A percentile compares a stretch with the other conserved stretches of the same genome.
These are phyloP conservation scores for Pythium biforme DNA, from an alignment of 352 stramenopile species.

Conservation along the genomic window DNA sequence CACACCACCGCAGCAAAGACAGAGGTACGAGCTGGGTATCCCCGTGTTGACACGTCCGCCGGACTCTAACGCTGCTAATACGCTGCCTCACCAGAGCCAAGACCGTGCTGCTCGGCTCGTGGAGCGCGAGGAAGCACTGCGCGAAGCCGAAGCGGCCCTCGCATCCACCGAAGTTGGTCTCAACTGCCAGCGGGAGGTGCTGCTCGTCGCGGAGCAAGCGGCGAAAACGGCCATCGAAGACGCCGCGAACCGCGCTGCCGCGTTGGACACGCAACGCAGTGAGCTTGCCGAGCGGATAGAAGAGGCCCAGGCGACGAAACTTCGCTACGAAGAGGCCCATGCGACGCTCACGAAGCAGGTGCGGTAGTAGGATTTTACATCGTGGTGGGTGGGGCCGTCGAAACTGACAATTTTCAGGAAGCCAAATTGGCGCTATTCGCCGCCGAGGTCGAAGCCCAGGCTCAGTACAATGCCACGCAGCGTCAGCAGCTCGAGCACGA, in stretches of 20 bases:
- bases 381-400: neutral
- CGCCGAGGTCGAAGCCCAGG: constrained; percentile 32
- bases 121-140: neutral
- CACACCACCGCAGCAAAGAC: neutral
- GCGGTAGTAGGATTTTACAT: neutral
- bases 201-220: neutral
- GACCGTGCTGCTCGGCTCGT: neutral
- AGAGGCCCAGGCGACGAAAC: neutral
- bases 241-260: neutral
- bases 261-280: neutral
- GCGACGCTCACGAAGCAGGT: constrained; percentile 1
- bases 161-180: neutral
- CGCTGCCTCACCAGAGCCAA: neutral
- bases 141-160: neutral
- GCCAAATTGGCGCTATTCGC: constrained; percentile 26
- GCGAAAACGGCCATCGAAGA: neutral
- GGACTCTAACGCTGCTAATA: no score
- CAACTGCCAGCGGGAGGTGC: neutral
- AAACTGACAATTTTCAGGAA: constrained; percentile 13
- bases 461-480: constrained; percentile 22
- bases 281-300: constrained; percentile 1
- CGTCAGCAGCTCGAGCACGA: constrained; percentile 17
- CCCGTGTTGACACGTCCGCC: no score
- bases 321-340: neutral
- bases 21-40: neutral